Percentiles rank a stretch among this genome's conserved stretches.
These are phyloP conservation scores for Fragaria vesca DNA, from an alignment of 306 rosid genomes.

Conservation along the genomic window DNA sequence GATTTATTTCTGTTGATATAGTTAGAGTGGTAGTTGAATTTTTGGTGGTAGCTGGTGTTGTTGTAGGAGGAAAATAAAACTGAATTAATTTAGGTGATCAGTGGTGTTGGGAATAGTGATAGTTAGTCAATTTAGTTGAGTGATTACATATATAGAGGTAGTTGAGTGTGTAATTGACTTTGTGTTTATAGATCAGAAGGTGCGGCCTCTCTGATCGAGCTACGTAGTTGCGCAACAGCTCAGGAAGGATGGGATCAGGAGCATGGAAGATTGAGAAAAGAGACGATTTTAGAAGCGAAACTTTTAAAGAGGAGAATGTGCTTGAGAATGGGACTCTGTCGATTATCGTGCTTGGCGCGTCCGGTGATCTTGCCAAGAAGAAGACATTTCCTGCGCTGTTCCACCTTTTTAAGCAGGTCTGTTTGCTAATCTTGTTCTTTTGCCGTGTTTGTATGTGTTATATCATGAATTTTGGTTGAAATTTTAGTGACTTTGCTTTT, in stretches of 20 bases:
- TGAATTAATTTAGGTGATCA: not conserved
- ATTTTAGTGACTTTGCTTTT: not conserved
- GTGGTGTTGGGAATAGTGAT: not conserved
- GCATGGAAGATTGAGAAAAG: conserved; percentile 62
- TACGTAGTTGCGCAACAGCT: not conserved
- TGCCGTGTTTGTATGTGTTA: not conserved
- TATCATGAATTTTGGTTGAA: not conserved
- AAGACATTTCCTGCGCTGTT: conserved; percentile 97
- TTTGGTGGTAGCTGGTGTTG: not conserved
- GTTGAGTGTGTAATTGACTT: not conserved
- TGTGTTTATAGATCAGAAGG: not conserved
- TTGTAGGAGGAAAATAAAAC: not conserved
- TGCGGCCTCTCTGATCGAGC: not conserved
- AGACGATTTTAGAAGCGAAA: conserved; percentile 30
- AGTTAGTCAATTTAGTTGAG: not conserved
- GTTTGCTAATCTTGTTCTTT: not conserved
- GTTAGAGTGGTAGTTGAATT: not conserved
- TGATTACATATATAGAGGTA: too few relatives aligned
- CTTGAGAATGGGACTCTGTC: conserved; percentile 72
- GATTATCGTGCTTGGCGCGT: conserved; percentile 90
- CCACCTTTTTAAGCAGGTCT: conserved; percentile 78
- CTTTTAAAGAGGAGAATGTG: conserved; percentile 47
- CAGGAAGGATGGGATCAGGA: conserved; percentile 52
- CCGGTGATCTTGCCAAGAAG: conserved; percentile 99
- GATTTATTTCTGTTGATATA: not conserved